These are phyloP conservation scores for Striga asiatica DNA, from an alignment of 257 asterid species.

Conservation along the genomic window DNA sequence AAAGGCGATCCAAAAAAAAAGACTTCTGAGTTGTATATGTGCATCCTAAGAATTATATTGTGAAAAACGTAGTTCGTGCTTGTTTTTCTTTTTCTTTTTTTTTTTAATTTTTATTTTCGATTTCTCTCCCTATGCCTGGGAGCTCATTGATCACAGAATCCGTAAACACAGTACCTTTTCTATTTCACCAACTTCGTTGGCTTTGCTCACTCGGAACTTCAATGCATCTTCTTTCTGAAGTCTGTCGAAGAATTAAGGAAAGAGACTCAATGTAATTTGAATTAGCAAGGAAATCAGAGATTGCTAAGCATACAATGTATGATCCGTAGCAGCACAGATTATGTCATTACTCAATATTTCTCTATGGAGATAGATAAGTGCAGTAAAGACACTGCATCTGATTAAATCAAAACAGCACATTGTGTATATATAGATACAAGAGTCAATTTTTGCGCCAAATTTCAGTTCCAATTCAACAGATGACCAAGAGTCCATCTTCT, in stretches of 20 bases:
- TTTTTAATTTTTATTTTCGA: background rate
- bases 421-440: too few species aligned
- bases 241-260: constrained; percentile 35
- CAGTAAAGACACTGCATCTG: background rate
- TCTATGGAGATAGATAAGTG: constrained; percentile 4
- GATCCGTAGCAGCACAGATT: constrained; percentile 1
- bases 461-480: too few species aligned
- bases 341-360: background rate
- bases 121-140: constrained; percentile 8
- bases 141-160: constrained; percentile 1
- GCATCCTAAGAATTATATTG: background rate
- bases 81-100: background rate
- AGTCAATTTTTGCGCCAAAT: too few species aligned
- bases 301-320: background rate
- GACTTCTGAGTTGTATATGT: background rate
- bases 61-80: background rate
- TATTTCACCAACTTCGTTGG: constrained; percentile 59
- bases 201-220: constrained; percentile 65
- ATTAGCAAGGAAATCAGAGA: background rate
- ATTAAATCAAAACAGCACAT: constrained; percentile 1
- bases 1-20: background rate
- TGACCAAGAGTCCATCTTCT: too few species aligned
- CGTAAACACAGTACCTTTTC: constrained; percentile 55
- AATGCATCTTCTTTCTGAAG: constrained; percentile 86
- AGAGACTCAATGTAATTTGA: constrained; percentile 10